Percentiles rank a stretch among this genome's conserved stretches.
Conservation (phyloP, 345 rosid genomes). For the Eucalyptus erythrocorys region DNA sequence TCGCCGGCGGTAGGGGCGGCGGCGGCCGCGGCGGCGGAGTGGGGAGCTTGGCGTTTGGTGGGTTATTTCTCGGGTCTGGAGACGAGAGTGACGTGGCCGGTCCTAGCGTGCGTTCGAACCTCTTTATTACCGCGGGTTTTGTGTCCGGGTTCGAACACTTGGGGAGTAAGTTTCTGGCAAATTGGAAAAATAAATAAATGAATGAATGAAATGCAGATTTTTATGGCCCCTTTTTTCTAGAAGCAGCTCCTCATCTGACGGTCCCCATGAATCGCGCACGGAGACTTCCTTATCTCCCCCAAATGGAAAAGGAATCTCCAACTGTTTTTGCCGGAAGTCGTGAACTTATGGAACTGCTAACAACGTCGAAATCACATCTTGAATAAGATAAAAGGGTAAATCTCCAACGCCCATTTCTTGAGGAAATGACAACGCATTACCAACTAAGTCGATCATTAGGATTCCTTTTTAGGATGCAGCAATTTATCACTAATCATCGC, state of each 20-base stretch:
- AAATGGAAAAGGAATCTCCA: background rate
- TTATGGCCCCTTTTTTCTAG: background rate
- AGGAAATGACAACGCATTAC: background rate
- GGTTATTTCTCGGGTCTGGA: background rate
- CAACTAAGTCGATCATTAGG: background rate
- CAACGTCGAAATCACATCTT: background rate
- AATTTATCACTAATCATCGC: rapidly evolving
- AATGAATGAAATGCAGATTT: background rate
- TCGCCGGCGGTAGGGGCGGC: background rate
- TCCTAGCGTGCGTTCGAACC: background rate
- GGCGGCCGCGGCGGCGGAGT: background rate
- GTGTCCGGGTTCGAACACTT: background rate
- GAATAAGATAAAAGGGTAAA: background rate
- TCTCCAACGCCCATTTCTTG: background rate
- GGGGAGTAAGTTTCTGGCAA: background rate
- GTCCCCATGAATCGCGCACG: too few relatives aligned
- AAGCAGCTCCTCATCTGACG: background rate
- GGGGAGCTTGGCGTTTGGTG: background rate
- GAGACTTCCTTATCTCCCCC: too few relatives aligned
- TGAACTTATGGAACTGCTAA: background rate
- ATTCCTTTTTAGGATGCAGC: background rate
- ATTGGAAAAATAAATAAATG: background rate
- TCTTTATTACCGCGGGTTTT: too few relatives aligned
- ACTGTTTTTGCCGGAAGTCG: background rate
- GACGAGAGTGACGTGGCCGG: background rate